A percentile compares a stretch with the other conserved stretches of the same genome.
Evolutionary conservation across 2,329 filamentous ascomycete genomes (phyloP).

Genomic region (Diplocarpon rosae): DNA sequence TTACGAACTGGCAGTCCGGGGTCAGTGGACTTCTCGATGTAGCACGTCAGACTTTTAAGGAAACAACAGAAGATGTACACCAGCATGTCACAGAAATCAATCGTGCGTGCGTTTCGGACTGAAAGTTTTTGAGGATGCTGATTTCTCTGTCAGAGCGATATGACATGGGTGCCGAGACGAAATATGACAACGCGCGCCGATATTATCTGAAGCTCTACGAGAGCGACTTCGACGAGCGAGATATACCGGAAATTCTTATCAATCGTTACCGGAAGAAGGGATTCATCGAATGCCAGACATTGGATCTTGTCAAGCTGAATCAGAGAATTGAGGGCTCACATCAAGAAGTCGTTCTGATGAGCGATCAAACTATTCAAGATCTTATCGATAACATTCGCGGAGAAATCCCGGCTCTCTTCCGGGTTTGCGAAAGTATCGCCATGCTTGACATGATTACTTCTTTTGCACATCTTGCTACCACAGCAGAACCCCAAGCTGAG

Average conservation of each 20-base stretch:
- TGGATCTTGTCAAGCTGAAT: slow-evolving; percentile 74
- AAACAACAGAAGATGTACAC: slow-evolving; percentile 68
- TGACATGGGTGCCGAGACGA: slow-evolving; percentile 52
- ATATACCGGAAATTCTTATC: slow-evolving; percentile 60
- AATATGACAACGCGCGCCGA: slow-evolving; percentile 65
- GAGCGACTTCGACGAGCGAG: slow-evolving; percentile 48
- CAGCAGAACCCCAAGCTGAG: slow-evolving; percentile 32
- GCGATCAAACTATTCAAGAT: slow-evolving; percentile 62
- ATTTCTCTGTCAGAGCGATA: slow-evolving; percentile 28
- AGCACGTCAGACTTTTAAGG: slow-evolving; percentile 79
- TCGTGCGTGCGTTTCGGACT: slow-evolving; percentile 33
- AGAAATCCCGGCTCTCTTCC: slow-evolving; percentile 65
- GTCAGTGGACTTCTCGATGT: slow-evolving; percentile 82
- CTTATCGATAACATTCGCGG: slow-evolving; percentile 62
- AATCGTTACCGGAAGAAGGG: slow-evolving; percentile 64
- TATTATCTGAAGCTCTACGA: slow-evolving; percentile 65
- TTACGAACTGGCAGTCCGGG: slow-evolving; percentile 44
- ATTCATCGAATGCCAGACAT: slow-evolving; percentile 77
- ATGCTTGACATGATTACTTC: slow-evolving; percentile 76
- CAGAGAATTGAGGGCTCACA: slow-evolving; percentile 68
- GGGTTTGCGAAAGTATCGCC: slow-evolving; percentile 74
- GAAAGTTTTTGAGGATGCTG: background rate
- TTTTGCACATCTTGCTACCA: slow-evolving; percentile 64
- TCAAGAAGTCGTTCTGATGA: slow-evolving; percentile 73
- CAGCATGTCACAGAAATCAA: slow-evolving; percentile 58